These are phyloP conservation scores for Zymoseptoria ardabiliae DNA, from an alignment of 2,329 filamentous ascomycete species.

Conservation along the genomic window DNA sequence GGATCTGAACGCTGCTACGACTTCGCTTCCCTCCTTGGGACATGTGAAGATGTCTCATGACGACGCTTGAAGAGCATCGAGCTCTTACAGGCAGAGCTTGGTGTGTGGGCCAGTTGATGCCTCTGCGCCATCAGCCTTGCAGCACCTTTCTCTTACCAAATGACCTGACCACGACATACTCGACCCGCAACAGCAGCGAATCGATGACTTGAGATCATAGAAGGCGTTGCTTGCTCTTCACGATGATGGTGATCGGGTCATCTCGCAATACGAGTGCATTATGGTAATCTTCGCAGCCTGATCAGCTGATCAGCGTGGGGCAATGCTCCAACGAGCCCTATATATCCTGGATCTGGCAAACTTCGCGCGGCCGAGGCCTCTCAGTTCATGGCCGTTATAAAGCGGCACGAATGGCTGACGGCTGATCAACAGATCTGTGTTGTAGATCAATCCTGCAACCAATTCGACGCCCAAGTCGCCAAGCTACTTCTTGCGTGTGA, in stretches of 20 bases:
- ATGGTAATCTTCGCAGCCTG: neutral
- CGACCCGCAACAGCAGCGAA: neutral
- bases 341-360: neutral
- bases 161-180: neutral
- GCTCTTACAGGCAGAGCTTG: neutral
- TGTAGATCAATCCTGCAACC: neutral
- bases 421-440: neutral
- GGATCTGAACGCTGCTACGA: too few species aligned
- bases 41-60: neutral
- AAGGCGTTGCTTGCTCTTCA: neutral
- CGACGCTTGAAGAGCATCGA: neutral
- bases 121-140: neutral
- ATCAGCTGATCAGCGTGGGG: neutral
- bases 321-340: neutral
- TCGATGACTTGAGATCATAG: neutral
- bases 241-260: neutral
- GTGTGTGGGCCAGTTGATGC: neutral
- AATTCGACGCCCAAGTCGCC: neutral
- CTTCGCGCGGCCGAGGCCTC: neutral
- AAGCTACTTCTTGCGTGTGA: too few species aligned
- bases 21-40: too few species aligned
- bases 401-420: neutral
- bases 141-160: neutral
- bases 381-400: neutral
- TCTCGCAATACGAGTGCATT: neutral